Percentiles rank a stretch among this genome's conserved stretches.
Evolutionary conservation across 768 basidiomycete species (phyloP).

Genomic region (Lactarius sp.): DNA sequence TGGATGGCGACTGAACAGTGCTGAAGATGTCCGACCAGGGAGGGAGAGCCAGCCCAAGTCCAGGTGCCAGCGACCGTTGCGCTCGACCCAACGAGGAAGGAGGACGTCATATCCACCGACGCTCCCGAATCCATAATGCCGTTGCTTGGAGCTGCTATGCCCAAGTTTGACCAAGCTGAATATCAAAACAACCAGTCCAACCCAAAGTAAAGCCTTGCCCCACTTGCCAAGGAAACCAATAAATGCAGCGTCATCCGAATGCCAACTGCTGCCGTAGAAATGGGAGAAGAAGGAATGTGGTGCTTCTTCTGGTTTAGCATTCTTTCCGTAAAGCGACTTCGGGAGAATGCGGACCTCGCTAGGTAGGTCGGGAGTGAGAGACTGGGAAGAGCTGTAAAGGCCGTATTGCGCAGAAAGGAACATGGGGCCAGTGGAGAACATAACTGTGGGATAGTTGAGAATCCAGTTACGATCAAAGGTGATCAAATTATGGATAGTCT

Average conservation of each 20-base stretch:
- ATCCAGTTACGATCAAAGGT: conserved; percentile 93
- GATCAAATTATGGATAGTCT: conserved; percentile 87
- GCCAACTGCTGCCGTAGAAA: conserved; percentile 98
- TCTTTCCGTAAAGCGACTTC: conserved; percentile 98
- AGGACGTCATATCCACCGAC: conserved; percentile 75
- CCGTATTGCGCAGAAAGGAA: conserved; percentile 94
- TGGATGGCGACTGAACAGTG: background rate
- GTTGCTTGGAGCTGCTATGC: conserved; percentile 50
- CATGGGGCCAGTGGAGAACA: conserved; percentile 99
- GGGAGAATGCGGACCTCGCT: conserved; percentile 85
- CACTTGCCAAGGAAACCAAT: conserved; percentile 86
- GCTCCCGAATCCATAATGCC: conserved; percentile 53
- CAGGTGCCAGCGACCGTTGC: conserved; percentile 69
- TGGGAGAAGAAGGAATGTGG: conserved; percentile 95
- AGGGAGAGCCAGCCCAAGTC: conserved; percentile 58
- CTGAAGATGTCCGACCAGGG: conserved; percentile 29
- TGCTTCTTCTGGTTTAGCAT: conserved; percentile 74
- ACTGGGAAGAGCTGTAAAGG: conserved; percentile 69
- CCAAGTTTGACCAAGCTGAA: conserved; percentile 57
- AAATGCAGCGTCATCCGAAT: conserved; percentile 97
- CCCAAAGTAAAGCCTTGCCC: conserved; percentile 86
- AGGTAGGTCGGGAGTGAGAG: conserved; percentile 47
- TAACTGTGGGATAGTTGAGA: conserved; percentile 98
- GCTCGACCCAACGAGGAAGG: conserved; percentile 66
- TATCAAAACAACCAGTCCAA: conserved; percentile 69